phyloP scores from a whole-genome alignment of 2,329 filamentous ascomycete genomes.

The Penicillium olsonii region DNA sequence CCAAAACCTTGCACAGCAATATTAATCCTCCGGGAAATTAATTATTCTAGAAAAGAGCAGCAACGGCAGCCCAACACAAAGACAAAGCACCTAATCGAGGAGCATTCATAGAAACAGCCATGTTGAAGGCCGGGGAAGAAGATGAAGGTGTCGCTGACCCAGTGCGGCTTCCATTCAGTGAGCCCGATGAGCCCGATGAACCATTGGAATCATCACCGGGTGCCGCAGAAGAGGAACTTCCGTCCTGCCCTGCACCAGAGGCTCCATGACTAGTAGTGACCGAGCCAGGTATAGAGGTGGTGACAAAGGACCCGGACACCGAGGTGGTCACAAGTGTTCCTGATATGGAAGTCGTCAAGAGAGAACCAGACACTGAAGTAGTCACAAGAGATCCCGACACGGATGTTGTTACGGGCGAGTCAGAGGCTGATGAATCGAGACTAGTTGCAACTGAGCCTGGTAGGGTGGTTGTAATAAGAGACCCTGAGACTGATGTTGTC shows the following conservation, averaged over 20 bases:
- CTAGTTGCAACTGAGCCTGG: background rate
- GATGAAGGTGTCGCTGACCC: background rate
- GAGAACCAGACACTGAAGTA: background rate
- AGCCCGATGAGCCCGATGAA: background rate
- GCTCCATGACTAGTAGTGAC: background rate
- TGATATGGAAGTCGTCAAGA: background rate
- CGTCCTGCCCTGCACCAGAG: background rate
- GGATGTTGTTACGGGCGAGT: background rate
- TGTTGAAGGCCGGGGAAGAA: background rate
- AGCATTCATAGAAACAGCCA: background rate
- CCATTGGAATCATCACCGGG: background rate
- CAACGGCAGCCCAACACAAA: slow-evolving; percentile 3
- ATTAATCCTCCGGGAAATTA: background rate
- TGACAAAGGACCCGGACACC: background rate
- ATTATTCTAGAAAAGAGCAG: slow-evolving; percentile 1
- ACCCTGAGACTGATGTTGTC: background rate
- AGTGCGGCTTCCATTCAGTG: background rate
- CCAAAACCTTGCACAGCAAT: background rate
- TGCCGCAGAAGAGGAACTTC: background rate
- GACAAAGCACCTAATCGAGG: slow-evolving; percentile 4
- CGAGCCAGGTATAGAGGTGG: background rate
- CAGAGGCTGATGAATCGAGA: background rate
- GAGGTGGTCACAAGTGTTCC: background rate
- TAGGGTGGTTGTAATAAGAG: background rate
- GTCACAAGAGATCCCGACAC: background rate